These are phyloP conservation scores for Rhododendron ferrugineum DNA, from an alignment of 148 eudicot species.

Conservation along the genomic window DNA sequence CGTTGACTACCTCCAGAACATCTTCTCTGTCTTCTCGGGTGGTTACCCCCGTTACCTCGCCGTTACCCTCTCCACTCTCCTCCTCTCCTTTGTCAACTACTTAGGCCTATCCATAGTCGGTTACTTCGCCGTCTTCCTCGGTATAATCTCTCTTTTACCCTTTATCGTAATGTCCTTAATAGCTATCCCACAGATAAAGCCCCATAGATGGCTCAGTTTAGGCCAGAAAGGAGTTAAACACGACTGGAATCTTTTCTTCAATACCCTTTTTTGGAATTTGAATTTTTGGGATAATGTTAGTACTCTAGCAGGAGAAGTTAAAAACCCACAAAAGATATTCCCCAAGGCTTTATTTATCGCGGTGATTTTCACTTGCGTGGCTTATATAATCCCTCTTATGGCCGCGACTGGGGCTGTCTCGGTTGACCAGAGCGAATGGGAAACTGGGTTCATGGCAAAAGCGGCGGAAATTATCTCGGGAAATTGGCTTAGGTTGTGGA, in stretches of 20 bases:
- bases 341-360: constrained; percentile 35
- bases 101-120: constrained; percentile 53
- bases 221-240: constrained; percentile 48
- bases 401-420: constrained; percentile 55
- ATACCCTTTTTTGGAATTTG: constrained; percentile 57
- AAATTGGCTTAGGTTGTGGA: constrained; percentile 52
- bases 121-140: constrained; percentile 45
- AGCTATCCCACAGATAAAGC: constrained; percentile 46
- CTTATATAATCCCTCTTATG: constrained; percentile 46
- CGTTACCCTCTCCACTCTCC: constrained; percentile 27
- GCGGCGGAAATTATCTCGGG: constrained; percentile 51
- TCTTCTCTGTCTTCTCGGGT: constrained; percentile 38
- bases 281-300: constrained; percentile 62
- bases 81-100: constrained; percentile 45
- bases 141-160: constrained; percentile 38
- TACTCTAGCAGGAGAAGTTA: constrained; percentile 57
- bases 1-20: constrained; percentile 35
- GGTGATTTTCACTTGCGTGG: constrained; percentile 47
- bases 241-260: constrained; percentile 51
- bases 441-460: constrained; percentile 50
- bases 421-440: constrained; percentile 47
- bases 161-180: constrained; percentile 42
- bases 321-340: constrained; percentile 40
- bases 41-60: constrained; percentile 39
- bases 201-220: constrained; percentile 44